These are phyloP conservation scores for Achaetomiella virescens DNA, from an alignment of 495 filamentous ascomycete genomes.

Conservation along the genomic window DNA sequence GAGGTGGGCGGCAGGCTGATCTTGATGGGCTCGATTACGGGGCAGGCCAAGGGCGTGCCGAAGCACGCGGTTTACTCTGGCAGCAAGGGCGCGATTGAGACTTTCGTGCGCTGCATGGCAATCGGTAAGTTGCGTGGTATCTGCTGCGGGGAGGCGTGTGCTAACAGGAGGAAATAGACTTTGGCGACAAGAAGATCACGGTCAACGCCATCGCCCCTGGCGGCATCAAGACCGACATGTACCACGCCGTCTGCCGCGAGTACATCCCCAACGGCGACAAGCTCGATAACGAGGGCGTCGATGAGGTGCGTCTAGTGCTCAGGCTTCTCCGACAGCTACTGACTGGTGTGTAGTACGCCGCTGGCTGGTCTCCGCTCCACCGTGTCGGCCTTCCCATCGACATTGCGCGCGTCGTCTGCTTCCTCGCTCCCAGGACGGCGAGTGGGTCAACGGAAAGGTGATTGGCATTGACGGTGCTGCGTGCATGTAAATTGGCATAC, in stretches of 20 bases:
- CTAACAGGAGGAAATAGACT: slow-evolving; percentile 23
- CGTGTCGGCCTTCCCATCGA: slow-evolving; percentile 59
- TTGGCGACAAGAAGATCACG: slow-evolving; percentile 46
- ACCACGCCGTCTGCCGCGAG: slow-evolving; percentile 56
- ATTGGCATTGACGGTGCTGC: slow-evolving; percentile 43
- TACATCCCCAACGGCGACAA: slow-evolving; percentile 56
- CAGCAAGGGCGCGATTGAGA: slow-evolving; percentile 35
- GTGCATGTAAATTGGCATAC: slow-evolving; percentile 34
- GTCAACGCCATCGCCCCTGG: slow-evolving; percentile 63
- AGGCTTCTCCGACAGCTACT: not conserved
- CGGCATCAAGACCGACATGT: slow-evolving; percentile 67
- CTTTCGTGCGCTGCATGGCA: slow-evolving; percentile 33
- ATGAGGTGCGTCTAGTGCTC: slow-evolving; percentile 15
- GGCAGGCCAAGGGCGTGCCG: slow-evolving; percentile 55
- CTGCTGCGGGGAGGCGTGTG: not conserved
- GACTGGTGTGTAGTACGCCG: slow-evolving; percentile 36
- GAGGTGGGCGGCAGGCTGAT: slow-evolving; percentile 56
- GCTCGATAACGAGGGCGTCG: slow-evolving; percentile 33
- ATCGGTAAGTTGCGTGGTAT: slow-evolving; percentile 18
- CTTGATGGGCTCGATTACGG: slow-evolving; percentile 59
- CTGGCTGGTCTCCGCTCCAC: slow-evolving; percentile 52
- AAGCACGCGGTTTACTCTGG: slow-evolving; percentile 55
- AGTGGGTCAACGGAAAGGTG: slow-evolving; percentile 61
- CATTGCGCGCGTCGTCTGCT: slow-evolving; percentile 58
- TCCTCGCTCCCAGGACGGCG: slow-evolving; percentile 60